Conservation (phyloP, 1,284 basidiomycete species). For the Anthracocystis panici-leucophaei region DNA sequence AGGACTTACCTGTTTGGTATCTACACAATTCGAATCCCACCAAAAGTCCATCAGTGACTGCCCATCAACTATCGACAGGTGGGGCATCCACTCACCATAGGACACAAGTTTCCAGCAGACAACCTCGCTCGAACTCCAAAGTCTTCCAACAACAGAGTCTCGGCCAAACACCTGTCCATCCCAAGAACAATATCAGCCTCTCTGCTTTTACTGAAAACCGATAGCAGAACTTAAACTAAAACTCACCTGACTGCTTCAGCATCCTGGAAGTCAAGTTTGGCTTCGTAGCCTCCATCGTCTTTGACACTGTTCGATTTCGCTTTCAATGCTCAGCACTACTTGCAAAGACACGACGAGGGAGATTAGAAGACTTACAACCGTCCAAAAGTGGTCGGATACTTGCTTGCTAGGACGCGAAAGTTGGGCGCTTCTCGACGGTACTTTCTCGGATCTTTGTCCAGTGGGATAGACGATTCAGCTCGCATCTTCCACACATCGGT, state of each 20-base stretch:
- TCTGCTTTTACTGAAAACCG: neutral
- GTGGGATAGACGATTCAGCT: neutral
- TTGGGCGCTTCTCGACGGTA: slow-evolving; percentile 24
- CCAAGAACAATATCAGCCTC: neutral
- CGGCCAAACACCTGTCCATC: slow-evolving; percentile 19
- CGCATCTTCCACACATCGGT: no score
- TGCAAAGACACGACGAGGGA: neutral
- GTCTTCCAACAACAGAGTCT: slow-evolving; percentile 39
- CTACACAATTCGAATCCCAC: neutral
- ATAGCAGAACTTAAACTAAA: no score
- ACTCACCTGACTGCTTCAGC: slow-evolving; percentile 30
- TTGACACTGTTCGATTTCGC: slow-evolving; percentile 13
- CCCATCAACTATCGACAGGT: neutral
- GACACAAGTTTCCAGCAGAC: slow-evolving; percentile 33
- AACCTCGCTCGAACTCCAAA: slow-evolving; percentile 27
- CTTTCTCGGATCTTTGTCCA: slow-evolving; percentile 19
- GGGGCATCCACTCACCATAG: slow-evolving; percentile 22
- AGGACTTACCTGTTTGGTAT: slow-evolving; percentile 26
- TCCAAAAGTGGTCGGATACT: slow-evolving; percentile 28
- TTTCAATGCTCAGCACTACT: neutral
- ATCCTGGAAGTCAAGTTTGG: slow-evolving; percentile 47
- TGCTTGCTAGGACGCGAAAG: slow-evolving; percentile 26
- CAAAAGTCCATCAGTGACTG: neutral
- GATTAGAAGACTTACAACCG: slow-evolving; percentile 14
- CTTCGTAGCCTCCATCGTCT: slow-evolving; percentile 41